Evolutionary conservation across 2,329 filamentous ascomycete genomes (phyloP).

Genomic region (Pseudopyrenochaeta lycopersici): DNA sequence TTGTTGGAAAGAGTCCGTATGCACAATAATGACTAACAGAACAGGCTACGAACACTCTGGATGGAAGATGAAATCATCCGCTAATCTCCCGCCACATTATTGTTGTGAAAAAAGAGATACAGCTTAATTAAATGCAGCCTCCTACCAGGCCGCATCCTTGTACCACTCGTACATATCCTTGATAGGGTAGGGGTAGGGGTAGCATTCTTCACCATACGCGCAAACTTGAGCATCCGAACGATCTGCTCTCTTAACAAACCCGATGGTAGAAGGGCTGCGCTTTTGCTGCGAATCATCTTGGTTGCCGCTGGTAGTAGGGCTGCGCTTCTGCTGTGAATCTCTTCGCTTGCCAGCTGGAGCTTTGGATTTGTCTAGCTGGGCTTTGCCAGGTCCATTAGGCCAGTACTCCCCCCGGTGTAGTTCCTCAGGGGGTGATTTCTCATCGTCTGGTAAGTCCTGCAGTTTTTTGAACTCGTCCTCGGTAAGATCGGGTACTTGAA

Average conservation of each 20-base stretch:
- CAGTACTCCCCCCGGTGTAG: slow-evolving; percentile 7
- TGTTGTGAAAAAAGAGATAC: too few species aligned
- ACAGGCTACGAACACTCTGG: too few species aligned
- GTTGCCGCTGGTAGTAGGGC: slow-evolving; percentile 1
- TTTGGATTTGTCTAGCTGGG: slow-evolving; percentile 4
- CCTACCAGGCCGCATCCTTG: slow-evolving; percentile 1
- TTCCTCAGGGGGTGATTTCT: slow-evolving; percentile 1
- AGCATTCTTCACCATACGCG: slow-evolving; percentile 4
- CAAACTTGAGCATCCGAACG: slow-evolving; percentile 1
- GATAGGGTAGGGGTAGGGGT: slow-evolving; percentile 12
- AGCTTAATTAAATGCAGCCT: too few species aligned
- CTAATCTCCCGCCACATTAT: too few species aligned
- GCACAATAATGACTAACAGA: too few species aligned
- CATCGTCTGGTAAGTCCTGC: neutral
- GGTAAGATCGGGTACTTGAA: neutral
- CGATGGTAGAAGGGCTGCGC: slow-evolving; percentile 4
- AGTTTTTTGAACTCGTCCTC: neutral
- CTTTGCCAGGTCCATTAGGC: slow-evolving; percentile 7
- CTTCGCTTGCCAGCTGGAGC: neutral
- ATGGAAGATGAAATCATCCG: too few species aligned
- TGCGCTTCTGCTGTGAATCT: slow-evolving; percentile 4
- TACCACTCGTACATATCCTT: slow-evolving; percentile 11
- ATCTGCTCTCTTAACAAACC: slow-evolving; percentile 10
- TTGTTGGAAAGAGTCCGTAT: too few species aligned
- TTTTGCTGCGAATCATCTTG: slow-evolving; percentile 1